These are phyloP conservation scores for Elaphomyces granulatus DNA, from an alignment of 495 filamentous ascomycete genomes.

Conservation along the genomic window DNA sequence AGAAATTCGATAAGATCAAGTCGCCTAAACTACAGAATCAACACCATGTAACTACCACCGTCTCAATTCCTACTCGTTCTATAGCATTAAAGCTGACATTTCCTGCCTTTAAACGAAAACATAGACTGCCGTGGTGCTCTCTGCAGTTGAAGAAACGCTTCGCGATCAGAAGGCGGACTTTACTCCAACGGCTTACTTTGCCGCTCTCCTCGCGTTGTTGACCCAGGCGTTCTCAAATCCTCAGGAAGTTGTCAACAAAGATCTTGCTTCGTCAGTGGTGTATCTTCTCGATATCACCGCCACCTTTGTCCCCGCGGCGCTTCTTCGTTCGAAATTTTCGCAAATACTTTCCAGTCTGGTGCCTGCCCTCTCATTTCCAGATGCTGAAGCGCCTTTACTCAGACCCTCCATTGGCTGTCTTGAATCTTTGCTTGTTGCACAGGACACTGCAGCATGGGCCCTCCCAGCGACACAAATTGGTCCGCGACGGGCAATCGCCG, in stretches of 20 bases:
- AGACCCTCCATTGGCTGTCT: constrained; percentile 84
- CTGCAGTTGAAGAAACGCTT: constrained; percentile 83
- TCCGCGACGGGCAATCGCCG: constrained; percentile 76
- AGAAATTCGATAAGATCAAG: constrained; percentile 91
- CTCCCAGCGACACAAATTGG: constrained; percentile 69
- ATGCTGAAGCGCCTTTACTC: constrained; percentile 78
- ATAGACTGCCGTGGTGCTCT: constrained; percentile 76
- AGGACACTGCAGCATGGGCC: constrained; percentile 79
- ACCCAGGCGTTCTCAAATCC: constrained; percentile 52
- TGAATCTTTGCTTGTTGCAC: constrained; percentile 72
- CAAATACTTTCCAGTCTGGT: constrained; percentile 81
- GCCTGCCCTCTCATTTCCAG: constrained; percentile 60
- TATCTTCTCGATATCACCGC: constrained; percentile 91
- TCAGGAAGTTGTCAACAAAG: constrained; percentile 58
- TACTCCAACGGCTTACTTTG: constrained; percentile 84
- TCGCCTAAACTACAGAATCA: constrained; percentile 92
- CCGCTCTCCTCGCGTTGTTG: constrained; percentile 83
- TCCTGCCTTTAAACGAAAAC: too few species aligned
- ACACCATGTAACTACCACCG: constrained; percentile 53
- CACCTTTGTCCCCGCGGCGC: constrained; percentile 62
- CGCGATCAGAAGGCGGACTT: constrained; percentile 68
- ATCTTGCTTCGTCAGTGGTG: constrained; percentile 73
- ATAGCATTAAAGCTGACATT: too few species aligned
- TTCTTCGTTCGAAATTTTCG: constrained; percentile 83
- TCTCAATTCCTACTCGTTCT: too few species aligned